Evolutionary conservation across 768 basidiomycete species (phyloP).

Genomic region (Fomitopsis pulvina): DNA sequence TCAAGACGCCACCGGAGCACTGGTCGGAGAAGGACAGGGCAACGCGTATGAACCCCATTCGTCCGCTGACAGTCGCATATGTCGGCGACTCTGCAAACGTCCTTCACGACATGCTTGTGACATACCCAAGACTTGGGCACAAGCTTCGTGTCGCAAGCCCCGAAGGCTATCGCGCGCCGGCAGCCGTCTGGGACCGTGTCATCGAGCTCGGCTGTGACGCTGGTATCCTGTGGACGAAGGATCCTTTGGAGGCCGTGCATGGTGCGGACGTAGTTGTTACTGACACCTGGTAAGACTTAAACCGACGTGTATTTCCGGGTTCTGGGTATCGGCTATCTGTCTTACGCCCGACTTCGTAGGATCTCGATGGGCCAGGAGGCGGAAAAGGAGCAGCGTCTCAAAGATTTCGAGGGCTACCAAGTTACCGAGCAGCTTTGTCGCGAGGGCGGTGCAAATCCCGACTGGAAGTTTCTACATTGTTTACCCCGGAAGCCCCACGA

Average conservation of each 20-base stretch:
- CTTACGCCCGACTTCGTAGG: conserved; percentile 41
- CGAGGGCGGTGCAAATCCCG: conserved; percentile 72
- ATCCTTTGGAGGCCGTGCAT: conserved; percentile 82
- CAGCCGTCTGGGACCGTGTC: conserved; percentile 76
- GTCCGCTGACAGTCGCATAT: conserved; percentile 85
- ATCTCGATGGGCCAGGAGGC: conserved; percentile 99
- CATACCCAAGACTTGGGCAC: conserved; percentile 88
- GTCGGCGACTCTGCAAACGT: conserved; percentile 95
- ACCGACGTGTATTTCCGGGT: neutral
- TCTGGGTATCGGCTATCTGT: neutral
- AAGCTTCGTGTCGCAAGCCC: conserved; percentile 82
- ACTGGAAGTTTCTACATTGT: conserved; percentile 97
- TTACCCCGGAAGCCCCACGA: conserved; percentile 89
- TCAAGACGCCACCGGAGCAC: conserved; percentile 28
- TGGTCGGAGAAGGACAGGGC: conserved; percentile 6
- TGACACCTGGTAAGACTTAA: conserved; percentile 76
- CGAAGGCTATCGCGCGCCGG: conserved; percentile 60
- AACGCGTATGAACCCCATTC: conserved; percentile 45
- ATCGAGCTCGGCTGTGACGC: conserved; percentile 68
- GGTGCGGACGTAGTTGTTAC: conserved; percentile 95
- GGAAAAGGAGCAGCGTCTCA: conserved; percentile 79
- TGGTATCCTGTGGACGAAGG: conserved; percentile 63
- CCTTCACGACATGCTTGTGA: conserved; percentile 94
- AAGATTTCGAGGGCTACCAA: conserved; percentile 90
- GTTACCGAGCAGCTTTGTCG: conserved; percentile 84